A percentile compares a stretch with the other conserved stretches of the same genome.
Conservation (phyloP, 805 yeast genomes). For the Helenozyma rhizophorensis region DNA sequence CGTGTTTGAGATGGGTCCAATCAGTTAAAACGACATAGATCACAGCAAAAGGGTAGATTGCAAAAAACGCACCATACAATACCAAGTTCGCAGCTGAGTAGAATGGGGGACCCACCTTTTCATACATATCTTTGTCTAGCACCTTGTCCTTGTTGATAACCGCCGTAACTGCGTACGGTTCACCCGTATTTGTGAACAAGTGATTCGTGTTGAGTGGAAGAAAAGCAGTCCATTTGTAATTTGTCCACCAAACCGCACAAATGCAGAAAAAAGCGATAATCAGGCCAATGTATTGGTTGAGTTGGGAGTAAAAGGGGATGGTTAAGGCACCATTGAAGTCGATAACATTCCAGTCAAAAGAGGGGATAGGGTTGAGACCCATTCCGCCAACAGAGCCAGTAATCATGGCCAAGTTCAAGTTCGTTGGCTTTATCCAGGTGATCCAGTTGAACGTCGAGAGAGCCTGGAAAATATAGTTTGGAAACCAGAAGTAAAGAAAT, state of each 20-base stretch:
- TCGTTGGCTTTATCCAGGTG: conserved; percentile 53
- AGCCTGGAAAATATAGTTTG: conserved; percentile 39
- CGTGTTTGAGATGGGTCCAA: conserved; percentile 11
- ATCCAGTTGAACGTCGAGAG: conserved; percentile 50
- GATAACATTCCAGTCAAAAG: conserved; percentile 49
- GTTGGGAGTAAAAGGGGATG: conserved; percentile 24
- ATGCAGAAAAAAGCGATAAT: conserved; percentile 21
- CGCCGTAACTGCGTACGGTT: conserved; percentile 14
- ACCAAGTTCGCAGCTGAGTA: conserved; percentile 21
- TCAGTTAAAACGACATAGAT: conserved; percentile 16
- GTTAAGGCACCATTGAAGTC: conserved; percentile 28
- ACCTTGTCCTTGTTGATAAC: conserved; percentile 11
- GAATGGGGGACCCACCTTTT: conserved; percentile 19
- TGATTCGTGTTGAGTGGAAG: conserved; percentile 21
- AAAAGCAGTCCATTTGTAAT: conserved; percentile 26
- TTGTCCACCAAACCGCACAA: conserved; percentile 25
- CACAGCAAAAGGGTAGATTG: conserved; percentile 22
- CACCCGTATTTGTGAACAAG: conserved; percentile 24
- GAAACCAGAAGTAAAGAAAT: conserved; percentile 44
- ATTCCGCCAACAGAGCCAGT: conserved; percentile 46
- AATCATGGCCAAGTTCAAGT: conserved; percentile 43
- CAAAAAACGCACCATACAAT: conserved; percentile 20
- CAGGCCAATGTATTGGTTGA: conserved; percentile 21
- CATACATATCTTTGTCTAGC: conserved; percentile 16
- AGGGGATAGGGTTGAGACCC: conserved; percentile 51